These are phyloP conservation scores for Fusarium kyushuense DNA, from an alignment of 2,329 filamentous ascomycete species.

Conservation along the genomic window DNA sequence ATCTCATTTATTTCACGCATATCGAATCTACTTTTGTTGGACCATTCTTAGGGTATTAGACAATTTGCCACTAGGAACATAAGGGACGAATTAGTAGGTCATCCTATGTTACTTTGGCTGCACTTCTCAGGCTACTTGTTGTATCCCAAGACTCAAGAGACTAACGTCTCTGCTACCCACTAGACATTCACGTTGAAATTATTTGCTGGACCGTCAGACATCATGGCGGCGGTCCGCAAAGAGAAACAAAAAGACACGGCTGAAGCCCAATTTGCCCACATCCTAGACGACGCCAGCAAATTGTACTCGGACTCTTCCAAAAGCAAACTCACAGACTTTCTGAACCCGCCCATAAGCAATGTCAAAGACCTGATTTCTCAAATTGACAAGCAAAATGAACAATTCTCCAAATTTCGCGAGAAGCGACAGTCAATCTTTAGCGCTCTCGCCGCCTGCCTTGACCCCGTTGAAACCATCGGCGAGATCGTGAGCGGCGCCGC, in stretches of 20 bases:
- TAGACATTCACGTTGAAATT: not conserved
- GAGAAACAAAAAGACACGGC: slow-evolving; percentile 21
- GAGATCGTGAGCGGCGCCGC: slow-evolving; percentile 54
- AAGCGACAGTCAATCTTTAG: slow-evolving; percentile 53
- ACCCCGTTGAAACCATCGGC: slow-evolving; percentile 57
- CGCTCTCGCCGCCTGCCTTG: slow-evolving; percentile 49
- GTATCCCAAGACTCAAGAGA: too few species aligned
- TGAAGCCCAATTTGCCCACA: slow-evolving; percentile 47
- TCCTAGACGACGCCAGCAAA: slow-evolving; percentile 53
- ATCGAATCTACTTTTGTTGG: too few species aligned
- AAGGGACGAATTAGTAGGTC: too few species aligned
- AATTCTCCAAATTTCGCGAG: slow-evolving; percentile 54
- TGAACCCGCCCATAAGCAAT: slow-evolving; percentile 51
- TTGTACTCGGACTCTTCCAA: slow-evolving; percentile 50
- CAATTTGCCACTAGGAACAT: too few species aligned
- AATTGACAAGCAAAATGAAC: slow-evolving; percentile 53
- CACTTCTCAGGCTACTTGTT: too few species aligned
- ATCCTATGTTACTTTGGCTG: too few species aligned
- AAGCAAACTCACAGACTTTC: slow-evolving; percentile 49
- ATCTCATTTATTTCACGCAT: not conserved
- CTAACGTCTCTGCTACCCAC: too few species aligned
- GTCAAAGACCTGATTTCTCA: slow-evolving; percentile 51
- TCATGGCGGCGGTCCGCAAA: slow-evolving; percentile 42
- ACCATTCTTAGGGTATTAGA: too few species aligned
- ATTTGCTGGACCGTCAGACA: slow-evolving; percentile 18